A percentile compares a stretch with the other conserved stretches of the same genome.
Conservation (phyloP, 2,329 filamentous ascomycete species). For the Neonectria coccinea region DNA sequence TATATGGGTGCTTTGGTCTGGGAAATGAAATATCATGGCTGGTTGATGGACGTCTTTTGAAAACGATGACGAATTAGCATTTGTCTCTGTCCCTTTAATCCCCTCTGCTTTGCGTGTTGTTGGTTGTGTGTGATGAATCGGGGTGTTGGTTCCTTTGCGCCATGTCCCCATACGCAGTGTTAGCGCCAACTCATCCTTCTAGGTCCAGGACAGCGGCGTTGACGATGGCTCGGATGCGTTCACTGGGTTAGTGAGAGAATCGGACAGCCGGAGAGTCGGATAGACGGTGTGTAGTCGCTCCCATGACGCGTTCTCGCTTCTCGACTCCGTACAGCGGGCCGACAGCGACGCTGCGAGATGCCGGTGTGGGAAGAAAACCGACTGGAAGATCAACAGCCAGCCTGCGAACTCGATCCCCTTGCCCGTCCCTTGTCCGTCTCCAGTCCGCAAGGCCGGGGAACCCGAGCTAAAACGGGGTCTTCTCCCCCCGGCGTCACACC, state of each 20-base stretch:
- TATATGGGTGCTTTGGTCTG: conserved; percentile 38
- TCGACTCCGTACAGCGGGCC: neutral
- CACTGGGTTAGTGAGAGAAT: neutral
- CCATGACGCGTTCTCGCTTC: neutral
- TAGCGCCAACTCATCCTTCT: neutral
- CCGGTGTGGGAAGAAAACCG: neutral
- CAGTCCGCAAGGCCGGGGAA: neutral
- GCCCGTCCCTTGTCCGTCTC: neutral
- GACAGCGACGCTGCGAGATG: neutral
- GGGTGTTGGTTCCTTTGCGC: neutral
- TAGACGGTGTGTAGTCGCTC: neutral
- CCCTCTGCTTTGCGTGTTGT: neutral
- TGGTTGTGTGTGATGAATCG: conserved; percentile 1
- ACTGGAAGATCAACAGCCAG: neutral
- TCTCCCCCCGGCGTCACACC: neutral
- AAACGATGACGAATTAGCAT: conserved; percentile 22
- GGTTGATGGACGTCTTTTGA: conserved; percentile 17
- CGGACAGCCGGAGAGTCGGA: neutral
- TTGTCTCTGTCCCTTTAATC: neutral
- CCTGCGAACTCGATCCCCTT: neutral
- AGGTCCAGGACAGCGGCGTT: neutral
- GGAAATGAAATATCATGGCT: conserved; percentile 36
- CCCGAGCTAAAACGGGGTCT: neutral
- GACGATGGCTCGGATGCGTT: neutral
- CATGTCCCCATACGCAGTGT: neutral